Evolutionary conservation across 1,139 yeast genomes (phyloP), one percentile per base, ranked within the genome.

Genomic region (Candida pseudoviswanathii): DNA sequence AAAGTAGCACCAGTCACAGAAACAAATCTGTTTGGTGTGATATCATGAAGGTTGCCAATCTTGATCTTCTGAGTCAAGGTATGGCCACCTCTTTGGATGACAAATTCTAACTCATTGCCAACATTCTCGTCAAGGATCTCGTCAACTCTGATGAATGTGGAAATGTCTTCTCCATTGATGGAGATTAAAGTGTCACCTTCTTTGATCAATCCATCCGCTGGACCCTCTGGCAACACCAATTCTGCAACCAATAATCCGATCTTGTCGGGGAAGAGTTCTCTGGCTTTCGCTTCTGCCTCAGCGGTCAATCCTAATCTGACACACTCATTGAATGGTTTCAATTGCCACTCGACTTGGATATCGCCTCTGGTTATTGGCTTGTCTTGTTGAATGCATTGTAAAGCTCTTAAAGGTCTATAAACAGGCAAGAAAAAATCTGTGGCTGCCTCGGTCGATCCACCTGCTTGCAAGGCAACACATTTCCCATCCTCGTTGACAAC

Each of bases 401-500:
- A 75, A 0, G 97, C 96, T 55, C 97, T 80, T 55, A 82, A 71
- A 1, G 94, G 96, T 62, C 97, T 78, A 65, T 84, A 85, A 10
- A 92, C 82, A 0, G 97, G 97, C 49, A 92, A 71, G 64, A 92
- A 92, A 71, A 89, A 92, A 70, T 91, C 97, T 0, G 97, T 92
- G 0, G 97, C 89, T 0, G 97, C 92, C 58, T 88, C 95, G 1
- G 91, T 82, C 9, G 89, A 83, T 4, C 97, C 97, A 58, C 97
- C 97, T 0, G 97, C 97, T 68, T 92, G 97, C 52, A 92, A 73
- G 0, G 97, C 97, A 29, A 92, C 89, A 0, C 92, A 97, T 60
- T 82, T 73, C 1, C 97, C 97, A 59, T 89, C 87, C 47, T 87
- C 84, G 64, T 90, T 82, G 6, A 92, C 96, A 24, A 92, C 98